These are phyloP conservation scores for Scheffersomyces titani DNA, from an alignment of 1,139 yeast species.

Conservation along the genomic window DNA sequence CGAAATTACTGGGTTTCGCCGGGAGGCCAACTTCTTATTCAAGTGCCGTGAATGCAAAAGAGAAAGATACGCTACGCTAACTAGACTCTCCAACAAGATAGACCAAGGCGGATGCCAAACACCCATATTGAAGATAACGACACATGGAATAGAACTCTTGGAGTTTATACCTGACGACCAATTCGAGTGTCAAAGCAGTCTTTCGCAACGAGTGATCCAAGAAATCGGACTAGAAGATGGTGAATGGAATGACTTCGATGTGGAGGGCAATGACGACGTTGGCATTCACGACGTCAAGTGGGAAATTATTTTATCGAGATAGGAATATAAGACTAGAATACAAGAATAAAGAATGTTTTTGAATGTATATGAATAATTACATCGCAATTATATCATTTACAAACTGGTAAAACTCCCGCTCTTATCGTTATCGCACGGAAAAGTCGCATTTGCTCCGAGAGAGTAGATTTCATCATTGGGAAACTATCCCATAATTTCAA, in stretches of 20 bases:
- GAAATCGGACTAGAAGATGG: slow-evolving; percentile 20
- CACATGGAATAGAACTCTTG: slow-evolving; percentile 18
- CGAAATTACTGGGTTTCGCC: slow-evolving; percentile 16
- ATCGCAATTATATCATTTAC: neutral
- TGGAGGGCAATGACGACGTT: slow-evolving; percentile 14
- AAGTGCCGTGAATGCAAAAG: slow-evolving; percentile 18
- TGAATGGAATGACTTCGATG: slow-evolving; percentile 20
- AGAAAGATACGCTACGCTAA: slow-evolving; percentile 17
- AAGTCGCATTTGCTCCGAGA: neutral
- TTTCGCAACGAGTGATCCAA: slow-evolving; percentile 9
- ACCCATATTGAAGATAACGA: slow-evolving; percentile 14
- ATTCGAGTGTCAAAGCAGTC: slow-evolving; percentile 13
- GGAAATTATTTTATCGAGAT: slow-evolving; percentile 5
- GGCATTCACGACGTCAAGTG: slow-evolving; percentile 15
- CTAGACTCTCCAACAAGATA: slow-evolving; percentile 8
- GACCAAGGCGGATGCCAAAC: slow-evolving; percentile 10
- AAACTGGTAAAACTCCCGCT: too few species aligned
- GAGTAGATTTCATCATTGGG: too few species aligned
- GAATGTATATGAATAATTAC: too few species aligned
- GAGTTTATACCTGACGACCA: slow-evolving; percentile 19
- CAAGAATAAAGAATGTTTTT: too few species aligned
- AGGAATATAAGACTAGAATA: neutral
- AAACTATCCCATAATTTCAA: neutral
- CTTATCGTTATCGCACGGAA: neutral
- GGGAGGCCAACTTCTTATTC: slow-evolving; percentile 19